Conservation (phyloP, 2,329 filamentous ascomycete species). For the Monilinia polystroma region DNA sequence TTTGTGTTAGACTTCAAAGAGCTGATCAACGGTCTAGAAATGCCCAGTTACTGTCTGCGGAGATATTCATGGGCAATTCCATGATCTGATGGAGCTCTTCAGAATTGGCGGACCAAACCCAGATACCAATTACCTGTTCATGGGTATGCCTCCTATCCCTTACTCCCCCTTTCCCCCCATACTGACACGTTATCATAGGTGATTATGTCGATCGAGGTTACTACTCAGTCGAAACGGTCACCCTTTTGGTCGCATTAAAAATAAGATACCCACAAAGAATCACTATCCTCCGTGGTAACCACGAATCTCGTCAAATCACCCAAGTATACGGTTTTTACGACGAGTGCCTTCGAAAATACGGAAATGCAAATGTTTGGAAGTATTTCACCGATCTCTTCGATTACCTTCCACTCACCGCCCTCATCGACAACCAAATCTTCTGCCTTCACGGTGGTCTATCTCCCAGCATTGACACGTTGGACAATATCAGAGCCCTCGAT, state of each 20-base stretch:
- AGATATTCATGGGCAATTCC: constrained; percentile 98
- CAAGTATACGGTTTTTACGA: constrained; percentile 99
- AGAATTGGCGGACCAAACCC: constrained; percentile 97
- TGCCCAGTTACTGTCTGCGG: constrained; percentile 98
- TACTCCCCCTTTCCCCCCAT: constrained; percentile 12
- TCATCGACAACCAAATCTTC: constrained; percentile 99
- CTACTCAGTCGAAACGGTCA: constrained; percentile 98
- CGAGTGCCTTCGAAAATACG: constrained; percentile 97
- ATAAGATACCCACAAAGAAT: constrained; percentile 97
- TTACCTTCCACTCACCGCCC: constrained; percentile 92
- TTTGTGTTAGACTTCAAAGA: constrained; percentile 37
- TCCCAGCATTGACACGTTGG: constrained; percentile 91
- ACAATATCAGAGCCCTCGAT: constrained; percentile 93
- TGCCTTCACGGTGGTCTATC: constrained; percentile 96
- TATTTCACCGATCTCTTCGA: constrained; percentile 99
- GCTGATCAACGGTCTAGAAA: constrained; percentile 60
- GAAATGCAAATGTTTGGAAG: constrained; percentile 99
- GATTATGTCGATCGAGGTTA: constrained; percentile 99
- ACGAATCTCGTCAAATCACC: constrained; percentile 98
- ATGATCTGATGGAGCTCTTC: constrained; percentile 99
- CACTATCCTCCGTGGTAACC: constrained; percentile 97
- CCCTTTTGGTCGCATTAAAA: constrained; percentile 92
- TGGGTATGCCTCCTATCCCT: constrained; percentile 62
- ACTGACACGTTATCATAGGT: constrained; percentile 52
- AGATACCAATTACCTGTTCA: constrained; percentile 99